phyloP scores from a whole-genome alignment of 2,329 filamentous ascomycete species.

The Graphiopsis chlorocephala region DNA sequence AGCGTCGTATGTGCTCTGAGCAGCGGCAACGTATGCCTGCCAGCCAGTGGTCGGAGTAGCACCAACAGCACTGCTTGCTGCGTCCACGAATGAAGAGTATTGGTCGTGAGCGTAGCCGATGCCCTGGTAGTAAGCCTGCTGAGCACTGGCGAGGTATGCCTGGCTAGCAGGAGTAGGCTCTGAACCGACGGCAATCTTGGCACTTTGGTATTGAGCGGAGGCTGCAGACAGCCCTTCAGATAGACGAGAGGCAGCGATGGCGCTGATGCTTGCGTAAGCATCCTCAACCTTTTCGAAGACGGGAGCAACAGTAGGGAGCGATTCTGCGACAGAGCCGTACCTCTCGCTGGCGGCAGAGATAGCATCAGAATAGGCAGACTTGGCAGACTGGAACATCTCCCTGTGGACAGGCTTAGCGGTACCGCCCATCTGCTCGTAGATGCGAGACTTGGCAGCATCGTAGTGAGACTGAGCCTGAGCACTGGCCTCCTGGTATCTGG shows the following conservation, averaged over 20 bases:
- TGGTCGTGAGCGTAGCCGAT: constrained; percentile 74
- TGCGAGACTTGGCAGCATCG: constrained; percentile 62
- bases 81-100: constrained; percentile 71
- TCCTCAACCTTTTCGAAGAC: constrained; percentile 39
- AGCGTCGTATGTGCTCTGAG: constrained; percentile 41
- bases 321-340: constrained; percentile 55
- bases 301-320: constrained; percentile 35
- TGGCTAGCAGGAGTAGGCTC: constrained; percentile 58
- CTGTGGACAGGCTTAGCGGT: constrained; percentile 68
- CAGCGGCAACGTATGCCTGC: constrained; percentile 67
- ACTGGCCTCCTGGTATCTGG: constrained; percentile 63
- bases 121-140: constrained; percentile 73
- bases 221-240: constrained; percentile 69
- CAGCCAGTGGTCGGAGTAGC: constrained; percentile 66
- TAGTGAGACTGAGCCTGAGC: constrained; percentile 67
- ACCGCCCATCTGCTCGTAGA: constrained; percentile 66
- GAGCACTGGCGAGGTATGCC: constrained; percentile 56
- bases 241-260: constrained; percentile 68
- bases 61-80: constrained; percentile 68
- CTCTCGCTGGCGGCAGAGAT: constrained; percentile 60
- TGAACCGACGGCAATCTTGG: constrained; percentile 64
- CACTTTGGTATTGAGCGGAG: constrained; percentile 66
- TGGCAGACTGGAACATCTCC: constrained; percentile 66
- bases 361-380: constrained; percentile 65
- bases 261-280: constrained; percentile 57